phyloP scores from a whole-genome alignment of 2,329 filamentous ascomycete species.

The Talaromyces funiculosus region DNA sequence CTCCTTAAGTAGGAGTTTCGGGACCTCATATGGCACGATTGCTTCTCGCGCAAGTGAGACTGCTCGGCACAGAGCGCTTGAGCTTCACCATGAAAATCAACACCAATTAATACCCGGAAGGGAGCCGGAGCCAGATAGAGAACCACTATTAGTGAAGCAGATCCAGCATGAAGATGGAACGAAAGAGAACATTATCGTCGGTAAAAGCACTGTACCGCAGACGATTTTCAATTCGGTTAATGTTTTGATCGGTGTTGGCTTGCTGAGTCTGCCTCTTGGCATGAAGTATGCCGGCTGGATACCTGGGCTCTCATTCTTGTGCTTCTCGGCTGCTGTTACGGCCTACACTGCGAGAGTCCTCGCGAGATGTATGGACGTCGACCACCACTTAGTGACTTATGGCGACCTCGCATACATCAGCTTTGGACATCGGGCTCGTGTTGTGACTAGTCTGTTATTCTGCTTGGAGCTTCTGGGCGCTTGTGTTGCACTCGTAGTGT shows the following conservation, averaged over 20 bases:
- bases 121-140: conserved; percentile 54
- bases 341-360: conserved; percentile 80
- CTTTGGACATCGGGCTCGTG: conserved; percentile 74
- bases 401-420: conserved; percentile 89
- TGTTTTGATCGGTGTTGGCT: conserved; percentile 80
- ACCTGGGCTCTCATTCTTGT: conserved; percentile 68
- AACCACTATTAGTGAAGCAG: conserved; percentile 80
- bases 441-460: conserved; percentile 80
- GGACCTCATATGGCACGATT: conserved; percentile 56
- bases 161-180: conserved; percentile 79
- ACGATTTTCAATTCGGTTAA: conserved; percentile 97
- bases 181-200: conserved; percentile 76
- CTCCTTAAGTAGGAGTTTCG: conserved; percentile 67
- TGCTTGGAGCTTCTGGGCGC: conserved; percentile 80
- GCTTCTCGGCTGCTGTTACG: conserved; percentile 69
- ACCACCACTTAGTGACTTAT: conserved; percentile 83
- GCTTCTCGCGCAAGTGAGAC: conserved; percentile 53
- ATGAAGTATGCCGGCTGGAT: conserved; percentile 86
- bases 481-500: conserved; percentile 80
- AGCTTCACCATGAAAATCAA: conserved; percentile 51
- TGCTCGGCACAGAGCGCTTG: conserved; percentile 52
- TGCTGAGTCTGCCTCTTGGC: conserved; percentile 82
- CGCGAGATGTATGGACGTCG: conserved; percentile 81
- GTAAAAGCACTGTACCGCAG: conserved; percentile 91
- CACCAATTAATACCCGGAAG: conserved; percentile 43